Base-by-base conservation (phyloP, 2,329 filamentous ascomycete genomes). In the Trichoderma gracile region DNA sequence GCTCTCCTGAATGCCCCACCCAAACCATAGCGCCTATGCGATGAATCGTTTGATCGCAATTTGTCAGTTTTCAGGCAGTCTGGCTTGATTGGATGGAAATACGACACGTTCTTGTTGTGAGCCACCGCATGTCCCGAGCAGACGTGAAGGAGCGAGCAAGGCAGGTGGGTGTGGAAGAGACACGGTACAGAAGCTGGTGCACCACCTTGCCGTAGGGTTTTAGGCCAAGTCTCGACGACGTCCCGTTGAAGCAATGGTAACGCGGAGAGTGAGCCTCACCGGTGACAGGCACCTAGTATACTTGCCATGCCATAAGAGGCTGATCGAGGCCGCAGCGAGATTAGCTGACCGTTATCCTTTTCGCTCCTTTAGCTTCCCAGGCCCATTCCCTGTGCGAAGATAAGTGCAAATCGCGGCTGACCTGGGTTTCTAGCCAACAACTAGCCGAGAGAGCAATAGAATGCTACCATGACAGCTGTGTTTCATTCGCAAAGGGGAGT, bases 71-170 rank as follows among this genome's bases (percentile, higher is more conserved):
- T 47, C 21, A 54, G 43, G 49, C 58, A 55, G 17, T 42, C 42
- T 21, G 25, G 47, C 40, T 53, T 60, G 63, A 61, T 61, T 65
- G 63, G 63, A 42, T 23, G 46, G 61, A 59, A 65, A 65, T 61
- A 65, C 63, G 63, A 65, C 49, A 43, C 38, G 43, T 42, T 50
- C n/a, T 58, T 15, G 45, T n/a, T n/a, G 47, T 52, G 46, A 50
- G 47, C 57, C 42, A 30, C 43, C 33, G 42, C 38, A 38, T 46
- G 54, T 57, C 25, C 40, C 12, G 40, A n/a, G 21, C 33, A 17
- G 46, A 52, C 23, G 9, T 45, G 38, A 6, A 19, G 17, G 12
- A 52, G 33, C 17, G 12, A 52, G 33, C 17, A 25, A 6, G 25
- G 49, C 25, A 33, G 23, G 30, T 33, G 33, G 45, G 40, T 59